A percentile compares a stretch with the other conserved stretches of the same genome.
phyloP scores from a whole-genome alignment of 805 yeast species.

The Yarrowia sp. region DNA sequence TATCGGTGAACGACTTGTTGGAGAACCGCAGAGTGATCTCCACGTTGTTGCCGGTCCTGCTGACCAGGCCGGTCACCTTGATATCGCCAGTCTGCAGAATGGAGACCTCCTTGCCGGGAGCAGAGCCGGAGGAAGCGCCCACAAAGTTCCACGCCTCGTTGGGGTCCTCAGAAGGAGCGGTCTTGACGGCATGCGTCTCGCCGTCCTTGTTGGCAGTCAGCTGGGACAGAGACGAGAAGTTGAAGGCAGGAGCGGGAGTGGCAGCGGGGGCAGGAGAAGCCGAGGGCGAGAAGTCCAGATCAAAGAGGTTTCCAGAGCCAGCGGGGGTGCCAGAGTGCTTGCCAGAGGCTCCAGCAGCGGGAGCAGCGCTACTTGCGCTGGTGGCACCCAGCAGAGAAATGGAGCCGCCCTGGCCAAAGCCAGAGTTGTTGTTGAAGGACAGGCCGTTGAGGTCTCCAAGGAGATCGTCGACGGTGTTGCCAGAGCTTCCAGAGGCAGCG shows the following conservation, averaged over 20 bases:
- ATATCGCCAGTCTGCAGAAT: constrained; percentile 16
- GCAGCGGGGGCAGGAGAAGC: constrained; percentile 27
- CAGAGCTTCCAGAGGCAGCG: constrained; percentile 32
- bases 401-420: constrained; percentile 55
- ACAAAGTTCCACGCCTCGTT: constrained; percentile 23
- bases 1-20: constrained; percentile 43
- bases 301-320: constrained; percentile 29
- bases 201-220: constrained; percentile 23
- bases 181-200: constrained; percentile 14
- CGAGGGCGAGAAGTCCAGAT: constrained; percentile 30
- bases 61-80: constrained; percentile 27
- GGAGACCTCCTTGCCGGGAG: neutral
- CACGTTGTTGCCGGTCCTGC: constrained; percentile 43
- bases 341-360: constrained; percentile 26
- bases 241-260: constrained; percentile 28
- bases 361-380: constrained; percentile 34
- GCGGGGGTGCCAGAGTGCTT: constrained; percentile 21
- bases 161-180: constrained; percentile 13
- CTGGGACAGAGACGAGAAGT: constrained; percentile 22
- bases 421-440: constrained; percentile 49
- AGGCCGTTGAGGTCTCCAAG: constrained; percentile 72
- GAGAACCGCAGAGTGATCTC: constrained; percentile 52
- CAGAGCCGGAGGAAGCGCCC: neutral
- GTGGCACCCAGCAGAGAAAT: constrained; percentile 44
- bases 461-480: constrained; percentile 59